A percentile compares a stretch with the other conserved stretches of the same genome.
These are phyloP conservation scores for Coemansia sp. DNA, from an alignment of 192 early-diverging fungal species.

Conservation along the genomic window DNA sequence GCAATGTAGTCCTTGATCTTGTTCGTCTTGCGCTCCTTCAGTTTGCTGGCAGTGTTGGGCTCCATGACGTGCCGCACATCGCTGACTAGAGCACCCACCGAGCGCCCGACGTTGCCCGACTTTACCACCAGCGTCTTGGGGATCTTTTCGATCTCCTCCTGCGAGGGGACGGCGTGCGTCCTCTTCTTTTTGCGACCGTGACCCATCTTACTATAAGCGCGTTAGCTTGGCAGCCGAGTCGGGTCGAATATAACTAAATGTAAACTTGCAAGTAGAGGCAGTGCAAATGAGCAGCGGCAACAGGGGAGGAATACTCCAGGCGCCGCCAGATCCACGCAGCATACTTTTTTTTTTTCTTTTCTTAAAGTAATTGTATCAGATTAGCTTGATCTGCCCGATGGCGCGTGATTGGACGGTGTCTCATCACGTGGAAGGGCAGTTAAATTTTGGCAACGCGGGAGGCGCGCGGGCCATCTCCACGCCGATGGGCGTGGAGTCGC, in stretches of 20 bases:
- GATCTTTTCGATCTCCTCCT: slow-evolving; percentile 58
- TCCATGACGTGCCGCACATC: slow-evolving; percentile 92
- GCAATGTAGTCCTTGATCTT: slow-evolving; percentile 91
- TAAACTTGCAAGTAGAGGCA: background rate
- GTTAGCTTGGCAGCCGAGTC: background rate
- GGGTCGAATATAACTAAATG: background rate
- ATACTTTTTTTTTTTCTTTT: slow-evolving; percentile 5
- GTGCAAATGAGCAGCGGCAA: background rate
- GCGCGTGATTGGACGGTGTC: slow-evolving; percentile 35
- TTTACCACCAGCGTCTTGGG: slow-evolving; percentile 94
- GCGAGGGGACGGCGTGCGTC: slow-evolving; percentile 55
- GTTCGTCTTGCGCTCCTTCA: slow-evolving; percentile 91
- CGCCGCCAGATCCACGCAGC: background rate
- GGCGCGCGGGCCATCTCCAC: background rate
- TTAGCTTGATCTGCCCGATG: slow-evolving; percentile 12
- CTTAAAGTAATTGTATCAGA: background rate
- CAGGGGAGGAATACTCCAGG: background rate
- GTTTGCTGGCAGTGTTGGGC: slow-evolving; percentile 89
- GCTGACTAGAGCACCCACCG: slow-evolving; percentile 76
- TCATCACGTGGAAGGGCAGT: slow-evolving; percentile 3
- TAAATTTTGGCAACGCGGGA: background rate
- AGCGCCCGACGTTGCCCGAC: slow-evolving; percentile 78
- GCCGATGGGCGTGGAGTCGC: background rate
- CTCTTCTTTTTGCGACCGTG: slow-evolving; percentile 48
- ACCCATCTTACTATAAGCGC: slow-evolving; percentile 25